These are phyloP conservation scores for Coemansia erecta DNA, from an alignment of 192 early-diverging fungal genomes.

Conservation along the genomic window DNA sequence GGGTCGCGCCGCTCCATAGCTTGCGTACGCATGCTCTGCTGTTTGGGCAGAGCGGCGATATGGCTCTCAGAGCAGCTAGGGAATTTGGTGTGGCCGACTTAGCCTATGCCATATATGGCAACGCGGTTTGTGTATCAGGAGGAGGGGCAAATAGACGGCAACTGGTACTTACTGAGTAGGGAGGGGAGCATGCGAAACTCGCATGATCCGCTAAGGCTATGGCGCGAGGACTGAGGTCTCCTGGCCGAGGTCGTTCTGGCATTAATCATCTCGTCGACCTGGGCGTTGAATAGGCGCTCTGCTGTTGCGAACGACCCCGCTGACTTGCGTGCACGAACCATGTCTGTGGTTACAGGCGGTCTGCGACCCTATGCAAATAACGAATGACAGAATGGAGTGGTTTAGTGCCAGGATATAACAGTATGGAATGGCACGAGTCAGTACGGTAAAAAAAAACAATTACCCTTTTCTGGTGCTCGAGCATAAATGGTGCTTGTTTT, in stretches of 20 bases:
- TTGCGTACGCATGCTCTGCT: no score
- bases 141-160: no score
- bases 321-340: constrained; percentile 51
- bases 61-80: no score
- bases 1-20: no score
- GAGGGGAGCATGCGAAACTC: constrained; percentile 52
- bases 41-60: no score
- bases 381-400: background rate
- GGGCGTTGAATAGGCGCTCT: constrained; percentile 37
- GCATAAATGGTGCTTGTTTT: background rate
- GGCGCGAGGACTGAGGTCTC: constrained; percentile 52
- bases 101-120: no score
- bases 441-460: background rate
- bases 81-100: no score
- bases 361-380: constrained; percentile 38
- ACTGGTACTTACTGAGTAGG: constrained; percentile 33
- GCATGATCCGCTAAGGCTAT: constrained; percentile 47
- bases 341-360: constrained; percentile 29
- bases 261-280: constrained; percentile 45
- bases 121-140: no score
- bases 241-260: constrained; percentile 37
- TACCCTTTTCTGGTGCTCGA: constrained; percentile 7
- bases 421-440: background rate
- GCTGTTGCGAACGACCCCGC: constrained; percentile 32
- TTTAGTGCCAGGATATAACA: background rate